Conservation (phyloP, 2,329 filamentous ascomycete species). For the Ploettnerulaceae sp. region DNA sequence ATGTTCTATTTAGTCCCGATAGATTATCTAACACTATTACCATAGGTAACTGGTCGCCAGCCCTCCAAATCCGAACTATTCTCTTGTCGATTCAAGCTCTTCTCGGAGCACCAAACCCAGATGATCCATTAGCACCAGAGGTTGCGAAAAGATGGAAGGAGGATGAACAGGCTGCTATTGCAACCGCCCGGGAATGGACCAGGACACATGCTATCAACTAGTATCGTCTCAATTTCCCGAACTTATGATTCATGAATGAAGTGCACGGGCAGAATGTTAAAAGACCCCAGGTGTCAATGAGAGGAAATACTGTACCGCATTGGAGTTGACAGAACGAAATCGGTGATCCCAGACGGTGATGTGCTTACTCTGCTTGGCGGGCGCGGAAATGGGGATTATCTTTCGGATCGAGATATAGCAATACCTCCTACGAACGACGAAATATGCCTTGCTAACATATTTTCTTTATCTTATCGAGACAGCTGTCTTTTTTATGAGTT, state of each 20-base stretch:
- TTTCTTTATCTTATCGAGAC: too few species aligned
- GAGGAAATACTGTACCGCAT: neutral
- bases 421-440: neutral
- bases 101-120: slow-evolving; percentile 91
- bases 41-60: slow-evolving; percentile 95
- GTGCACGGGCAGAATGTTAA: neutral
- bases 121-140: slow-evolving; percentile 96
- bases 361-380: slow-evolving; percentile 10
- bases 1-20: neutral
- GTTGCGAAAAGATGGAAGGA: slow-evolving; percentile 99
- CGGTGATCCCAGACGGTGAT: slow-evolving; percentile 12
- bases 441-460: too few species aligned
- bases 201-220: slow-evolving; percentile 37
- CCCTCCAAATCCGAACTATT: slow-evolving; percentile 95
- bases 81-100: slow-evolving; percentile 97
- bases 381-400: slow-evolving; percentile 6
- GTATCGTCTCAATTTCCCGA: neutral
- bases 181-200: slow-evolving; percentile 91
- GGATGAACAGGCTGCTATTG: slow-evolving; percentile 85
- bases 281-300: neutral
- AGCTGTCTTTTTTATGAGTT: neutral
- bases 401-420: slow-evolving; percentile 14
- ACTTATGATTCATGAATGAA: slow-evolving; percentile 8
- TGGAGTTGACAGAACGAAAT: slow-evolving; percentile 2
- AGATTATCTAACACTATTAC: slow-evolving; percentile 17